phyloP scores from a whole-genome alignment of 305 asterid species.

The Fraxinus sp. region DNA sequence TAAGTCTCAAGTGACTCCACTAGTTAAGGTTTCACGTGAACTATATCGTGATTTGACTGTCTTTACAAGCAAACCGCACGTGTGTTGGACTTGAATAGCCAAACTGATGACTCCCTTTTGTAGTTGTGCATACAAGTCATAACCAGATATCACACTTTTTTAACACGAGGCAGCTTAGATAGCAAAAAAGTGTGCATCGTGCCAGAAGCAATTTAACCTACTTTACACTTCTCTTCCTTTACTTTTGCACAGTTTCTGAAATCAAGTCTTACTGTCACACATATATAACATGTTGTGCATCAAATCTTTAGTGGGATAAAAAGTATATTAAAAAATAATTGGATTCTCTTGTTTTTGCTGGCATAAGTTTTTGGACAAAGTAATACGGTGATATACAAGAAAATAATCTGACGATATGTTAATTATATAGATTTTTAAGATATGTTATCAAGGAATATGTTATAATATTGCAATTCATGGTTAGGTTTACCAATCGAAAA shows the following conservation, averaged over 20 bases:
- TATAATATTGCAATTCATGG: background rate
- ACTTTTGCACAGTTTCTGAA: background rate
- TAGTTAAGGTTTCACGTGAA: background rate
- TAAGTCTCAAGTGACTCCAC: background rate
- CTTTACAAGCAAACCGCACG: background rate
- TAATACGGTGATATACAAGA: background rate
- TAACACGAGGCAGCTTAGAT: background rate
- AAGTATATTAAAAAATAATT: too few species aligned
- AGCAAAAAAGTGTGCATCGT: background rate
- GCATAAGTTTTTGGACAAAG: too few species aligned
- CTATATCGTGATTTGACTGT: background rate
- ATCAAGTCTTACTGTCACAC: background rate
- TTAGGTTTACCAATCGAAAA: background rate
- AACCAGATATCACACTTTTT: background rate
- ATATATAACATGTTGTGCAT: background rate
- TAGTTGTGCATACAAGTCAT: background rate
- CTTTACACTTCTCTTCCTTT: background rate
- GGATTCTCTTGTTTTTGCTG: background rate
- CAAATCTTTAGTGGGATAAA: background rate
- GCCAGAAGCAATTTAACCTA: background rate
- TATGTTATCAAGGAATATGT: background rate
- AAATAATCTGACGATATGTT: background rate
- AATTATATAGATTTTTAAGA: background rate
- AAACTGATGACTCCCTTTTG: background rate
- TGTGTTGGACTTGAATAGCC: background rate